phyloP scores from a whole-genome alignment of 768 basidiomycete species.

The Mycena albidolilacea region DNA sequence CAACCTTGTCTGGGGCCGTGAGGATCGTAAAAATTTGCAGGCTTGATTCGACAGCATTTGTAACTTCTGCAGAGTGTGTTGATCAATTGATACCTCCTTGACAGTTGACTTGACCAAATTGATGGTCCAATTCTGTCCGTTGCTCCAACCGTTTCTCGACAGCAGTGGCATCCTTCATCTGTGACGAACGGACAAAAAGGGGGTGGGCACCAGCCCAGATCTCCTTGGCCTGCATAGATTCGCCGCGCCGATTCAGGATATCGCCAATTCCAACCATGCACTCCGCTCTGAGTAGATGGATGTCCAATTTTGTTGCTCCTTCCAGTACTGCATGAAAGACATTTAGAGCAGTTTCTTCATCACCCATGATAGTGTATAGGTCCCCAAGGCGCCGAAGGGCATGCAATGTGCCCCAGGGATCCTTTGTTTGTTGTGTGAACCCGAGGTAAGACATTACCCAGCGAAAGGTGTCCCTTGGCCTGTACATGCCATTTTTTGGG shows the following conservation, averaged over 20 bases:
- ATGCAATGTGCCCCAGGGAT: too few relatives aligned
- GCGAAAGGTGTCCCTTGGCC: too few relatives aligned
- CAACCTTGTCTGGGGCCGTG: not conserved
- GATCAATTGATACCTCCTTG: not conserved
- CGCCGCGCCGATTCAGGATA: not conserved
- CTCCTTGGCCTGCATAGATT: not conserved
- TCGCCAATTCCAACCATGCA: constrained; percentile 5
- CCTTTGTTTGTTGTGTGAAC: too few relatives aligned
- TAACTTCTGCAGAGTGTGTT: not conserved
- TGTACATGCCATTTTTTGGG: not conserved
- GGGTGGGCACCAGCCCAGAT: not conserved
- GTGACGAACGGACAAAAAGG: not conserved
- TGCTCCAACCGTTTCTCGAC: not conserved
- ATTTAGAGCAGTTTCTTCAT: not conserved
- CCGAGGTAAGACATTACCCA: too few relatives aligned
- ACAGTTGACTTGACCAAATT: not conserved
- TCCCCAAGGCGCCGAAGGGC: too few relatives aligned
- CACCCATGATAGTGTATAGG: not conserved
- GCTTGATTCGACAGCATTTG: not conserved
- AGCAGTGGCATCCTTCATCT: not conserved
- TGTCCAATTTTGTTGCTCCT: not conserved
- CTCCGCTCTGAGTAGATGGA: constrained; percentile 2
- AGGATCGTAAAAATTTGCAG: not conserved
- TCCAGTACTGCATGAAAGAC: not conserved
- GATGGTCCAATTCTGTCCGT: not conserved